Conservation (phyloP, 106 monocot species). For the Acorus calamus region DNA sequence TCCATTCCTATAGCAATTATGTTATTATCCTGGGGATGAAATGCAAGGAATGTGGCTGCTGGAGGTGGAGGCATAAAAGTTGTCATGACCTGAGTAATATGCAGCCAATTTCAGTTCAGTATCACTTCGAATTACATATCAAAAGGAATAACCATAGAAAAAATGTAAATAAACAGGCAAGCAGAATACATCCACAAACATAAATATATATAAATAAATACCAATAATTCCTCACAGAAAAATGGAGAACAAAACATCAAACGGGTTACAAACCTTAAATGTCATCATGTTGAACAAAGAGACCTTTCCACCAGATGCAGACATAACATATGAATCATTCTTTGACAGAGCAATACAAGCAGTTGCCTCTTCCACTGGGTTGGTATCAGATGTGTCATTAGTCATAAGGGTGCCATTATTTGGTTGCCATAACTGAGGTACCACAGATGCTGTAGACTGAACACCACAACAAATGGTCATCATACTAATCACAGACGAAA, state of each 20-base stretch:
- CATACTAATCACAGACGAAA: conserved; percentile 1
- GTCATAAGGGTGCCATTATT: conserved; percentile 71
- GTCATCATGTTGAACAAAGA: conserved; percentile 90
- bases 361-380: conserved; percentile 67
- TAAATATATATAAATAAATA: too few relatives aligned
- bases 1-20: conserved; percentile 98
- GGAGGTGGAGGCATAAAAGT: conserved; percentile 94
- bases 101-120: too few relatives aligned
- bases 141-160: background rate
- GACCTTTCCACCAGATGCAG: conserved; percentile 91
- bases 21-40: conserved; percentile 88
- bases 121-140: too few relatives aligned
- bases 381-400: conserved; percentile 66
- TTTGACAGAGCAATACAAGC: conserved; percentile 88
- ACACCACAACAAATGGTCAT: conserved; percentile 7
- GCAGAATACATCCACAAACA: too few relatives aligned
- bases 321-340: conserved; percentile 97
- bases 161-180: background rate
- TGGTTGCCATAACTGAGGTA: conserved; percentile 86
- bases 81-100: conserved; percentile 64
- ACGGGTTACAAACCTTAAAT: conserved; percentile 34
- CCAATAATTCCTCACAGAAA: background rate
- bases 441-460: conserved; percentile 69
- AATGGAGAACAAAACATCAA: background rate
- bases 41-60: conserved; percentile 78